Conservation (phyloP, 2,329 filamentous ascomycete species). For the Penicillium vulpinum region DNA sequence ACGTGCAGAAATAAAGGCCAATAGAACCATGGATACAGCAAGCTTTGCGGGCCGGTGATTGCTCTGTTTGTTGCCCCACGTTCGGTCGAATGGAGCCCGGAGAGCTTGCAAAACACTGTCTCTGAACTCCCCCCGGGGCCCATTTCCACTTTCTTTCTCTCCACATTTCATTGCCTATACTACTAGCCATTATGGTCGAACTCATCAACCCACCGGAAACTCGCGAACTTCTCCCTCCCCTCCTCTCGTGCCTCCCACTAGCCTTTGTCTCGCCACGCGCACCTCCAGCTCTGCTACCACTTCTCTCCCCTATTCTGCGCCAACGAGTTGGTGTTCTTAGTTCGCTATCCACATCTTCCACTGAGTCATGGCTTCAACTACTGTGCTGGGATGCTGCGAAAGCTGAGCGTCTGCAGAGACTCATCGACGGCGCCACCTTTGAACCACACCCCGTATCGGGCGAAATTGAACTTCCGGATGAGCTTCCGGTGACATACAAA, state of each 20-base stretch:
- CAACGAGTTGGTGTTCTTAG: slow-evolving; percentile 61
- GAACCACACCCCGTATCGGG: slow-evolving; percentile 66
- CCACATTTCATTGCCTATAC: not conserved
- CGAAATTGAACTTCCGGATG: slow-evolving; percentile 62
- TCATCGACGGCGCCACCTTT: slow-evolving; percentile 56
- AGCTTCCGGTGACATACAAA: slow-evolving; percentile 57
- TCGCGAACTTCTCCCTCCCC: slow-evolving; percentile 59
- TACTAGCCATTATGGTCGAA: slow-evolving; percentile 50
- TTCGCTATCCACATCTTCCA: slow-evolving; percentile 42
- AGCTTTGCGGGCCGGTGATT: slow-evolving; percentile 4
- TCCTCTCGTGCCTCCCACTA: slow-evolving; percentile 64
- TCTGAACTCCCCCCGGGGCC: not conserved
- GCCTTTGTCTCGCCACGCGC: slow-evolving; percentile 60
- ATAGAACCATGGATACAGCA: not conserved
- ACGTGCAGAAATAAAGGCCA: not conserved
- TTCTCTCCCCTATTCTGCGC: slow-evolving; percentile 63
- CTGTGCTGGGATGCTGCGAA: slow-evolving; percentile 59
- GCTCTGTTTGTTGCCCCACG: slow-evolving; percentile 12
- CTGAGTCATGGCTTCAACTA: slow-evolving; percentile 59
- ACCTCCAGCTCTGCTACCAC: slow-evolving; percentile 60
- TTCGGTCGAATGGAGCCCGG: slow-evolving; percentile 21
- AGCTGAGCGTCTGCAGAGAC: slow-evolving; percentile 54
- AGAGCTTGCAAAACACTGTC: slow-evolving; percentile 1
- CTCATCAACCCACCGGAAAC: slow-evolving; percentile 57
- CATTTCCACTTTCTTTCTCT: slow-evolving; percentile 4